phyloP scores from a whole-genome alignment of 768 basidiomycete species.

The Fomitopsis serialis region DNA sequence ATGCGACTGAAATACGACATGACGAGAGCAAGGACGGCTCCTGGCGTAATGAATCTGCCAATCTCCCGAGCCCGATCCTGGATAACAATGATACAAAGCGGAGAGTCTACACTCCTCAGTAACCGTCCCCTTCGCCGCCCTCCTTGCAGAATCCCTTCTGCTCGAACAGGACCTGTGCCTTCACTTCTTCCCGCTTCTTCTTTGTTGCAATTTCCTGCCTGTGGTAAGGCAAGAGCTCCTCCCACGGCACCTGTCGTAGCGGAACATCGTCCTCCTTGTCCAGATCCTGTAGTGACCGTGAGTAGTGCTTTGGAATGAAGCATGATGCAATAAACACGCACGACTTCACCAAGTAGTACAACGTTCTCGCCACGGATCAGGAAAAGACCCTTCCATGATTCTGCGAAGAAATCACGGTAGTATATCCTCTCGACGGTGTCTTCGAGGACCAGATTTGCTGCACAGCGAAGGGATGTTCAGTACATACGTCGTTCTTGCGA shows the following conservation, averaged over 20 bases:
- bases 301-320: neutral
- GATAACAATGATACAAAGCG: neutral
- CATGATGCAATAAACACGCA: constrained; percentile 36
- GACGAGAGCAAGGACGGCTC: constrained; percentile 16
- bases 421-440: constrained; percentile 95
- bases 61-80: constrained; percentile 10
- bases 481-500: neutral
- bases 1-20: constrained; percentile 5
- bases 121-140: constrained; percentile 95
- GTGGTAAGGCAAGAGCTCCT: constrained; percentile 65
- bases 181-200: constrained; percentile 77
- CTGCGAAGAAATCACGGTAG: constrained; percentile 82
- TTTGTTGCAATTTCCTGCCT: constrained; percentile 67
- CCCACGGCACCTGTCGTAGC: constrained; percentile 68
- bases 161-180: constrained; percentile 77
- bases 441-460: constrained; percentile 96
- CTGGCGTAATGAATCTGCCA: constrained; percentile 36
- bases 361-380: constrained; percentile 98
- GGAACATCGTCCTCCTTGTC: constrained; percentile 89
- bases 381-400: constrained; percentile 84
- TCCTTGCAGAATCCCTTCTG: constrained; percentile 91
- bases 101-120: constrained; percentile 37
- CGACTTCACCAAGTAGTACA: constrained; percentile 93
- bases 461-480: neutral
- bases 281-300: constrained; percentile 57